phyloP scores from a whole-genome alignment of 495 filamentous ascomycete genomes.

The Neurospora sp. region DNA sequence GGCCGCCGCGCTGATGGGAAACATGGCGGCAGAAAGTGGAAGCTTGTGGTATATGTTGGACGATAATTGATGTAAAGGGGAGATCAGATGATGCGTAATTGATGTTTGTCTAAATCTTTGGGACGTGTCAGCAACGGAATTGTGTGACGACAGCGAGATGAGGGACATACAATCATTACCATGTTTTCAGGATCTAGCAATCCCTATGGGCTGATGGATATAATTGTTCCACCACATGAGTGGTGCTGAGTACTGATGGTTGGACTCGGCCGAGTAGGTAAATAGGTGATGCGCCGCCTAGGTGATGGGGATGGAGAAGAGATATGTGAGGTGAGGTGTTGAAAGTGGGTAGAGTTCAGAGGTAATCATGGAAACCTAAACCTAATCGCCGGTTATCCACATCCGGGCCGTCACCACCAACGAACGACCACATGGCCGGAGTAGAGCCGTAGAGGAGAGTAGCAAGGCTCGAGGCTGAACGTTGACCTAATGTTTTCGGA shows the following conservation, averaged over 20 bases:
- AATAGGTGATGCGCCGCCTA: neutral
- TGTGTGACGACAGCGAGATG: neutral
- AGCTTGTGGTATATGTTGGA: neutral
- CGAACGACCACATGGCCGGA: neutral
- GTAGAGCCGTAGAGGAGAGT: neutral
- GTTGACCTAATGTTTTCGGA: neutral
- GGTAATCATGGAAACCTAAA: neutral
- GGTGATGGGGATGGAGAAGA: neutral
- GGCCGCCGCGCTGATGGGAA: slow-evolving; percentile 35
- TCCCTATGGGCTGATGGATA: neutral
- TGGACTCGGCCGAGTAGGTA: neutral
- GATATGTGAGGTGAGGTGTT: neutral
- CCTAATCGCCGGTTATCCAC: neutral
- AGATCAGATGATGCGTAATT: neutral
- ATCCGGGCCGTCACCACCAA: neutral
- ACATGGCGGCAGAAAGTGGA: slow-evolving; percentile 25
- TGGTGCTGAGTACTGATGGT: neutral
- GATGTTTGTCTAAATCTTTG: neutral
- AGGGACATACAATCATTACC: neutral
- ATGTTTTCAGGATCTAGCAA: neutral
- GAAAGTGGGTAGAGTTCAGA: neutral
- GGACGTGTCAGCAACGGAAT: neutral
- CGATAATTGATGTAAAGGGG: neutral
- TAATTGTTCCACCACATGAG: neutral
- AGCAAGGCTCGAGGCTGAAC: neutral